Evolutionary conservation across 352 stramenopile species (phyloP), one percentile per base, ranked within the genome.

Genomic region (Phytophthora tubulina): DNA sequence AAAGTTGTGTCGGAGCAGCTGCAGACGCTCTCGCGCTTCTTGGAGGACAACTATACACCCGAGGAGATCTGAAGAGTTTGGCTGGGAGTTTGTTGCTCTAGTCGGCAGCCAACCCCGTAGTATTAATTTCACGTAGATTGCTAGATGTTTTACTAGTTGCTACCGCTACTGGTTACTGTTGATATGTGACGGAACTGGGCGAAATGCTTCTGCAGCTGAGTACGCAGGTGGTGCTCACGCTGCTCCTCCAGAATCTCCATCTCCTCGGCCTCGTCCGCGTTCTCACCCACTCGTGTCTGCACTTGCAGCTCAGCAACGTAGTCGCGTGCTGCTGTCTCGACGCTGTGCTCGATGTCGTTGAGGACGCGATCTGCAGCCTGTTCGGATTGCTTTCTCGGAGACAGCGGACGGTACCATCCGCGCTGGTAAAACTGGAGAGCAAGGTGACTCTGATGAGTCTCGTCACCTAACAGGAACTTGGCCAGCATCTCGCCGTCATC

Each of bases 1-100:
- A 82, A 87, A 49, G 74, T 96, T 54, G 84, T 96, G 33, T 85
- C 84, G 13, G 82, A 92, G 79, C 88, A 94, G 63, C 78, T 96
- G 52, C 86, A 91, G 54, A 75, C 75, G 30, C 78, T 96, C 49
- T 94, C 87, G 53, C 76, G 78, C 46, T 96, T 91, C 70, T 79
- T 94, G 4, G 89, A 96, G 41, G 87, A 94, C 44, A 73, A 95
- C 72, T 86, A 90, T 46, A 79, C 73, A 11, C 81, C 79, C 5
- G 85, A 93, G 10, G 85, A 93, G 50, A 88, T 63, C 70, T 90
- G 64, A 61, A 67, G 75, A 61, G 8, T 45, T 44, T 51, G 41
- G n/a, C 30, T 52, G 46, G n/a, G 17, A 54, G 27, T 21, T 45
- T 41, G 38, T 17, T 41, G n/a, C 6, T 38, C 3, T 45, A 39